Evolutionary conservation across 495 filamentous ascomycete species (phyloP), one percentile per base, ranked within the genome.

Genomic region (Daldinia bambusicola): DNA sequence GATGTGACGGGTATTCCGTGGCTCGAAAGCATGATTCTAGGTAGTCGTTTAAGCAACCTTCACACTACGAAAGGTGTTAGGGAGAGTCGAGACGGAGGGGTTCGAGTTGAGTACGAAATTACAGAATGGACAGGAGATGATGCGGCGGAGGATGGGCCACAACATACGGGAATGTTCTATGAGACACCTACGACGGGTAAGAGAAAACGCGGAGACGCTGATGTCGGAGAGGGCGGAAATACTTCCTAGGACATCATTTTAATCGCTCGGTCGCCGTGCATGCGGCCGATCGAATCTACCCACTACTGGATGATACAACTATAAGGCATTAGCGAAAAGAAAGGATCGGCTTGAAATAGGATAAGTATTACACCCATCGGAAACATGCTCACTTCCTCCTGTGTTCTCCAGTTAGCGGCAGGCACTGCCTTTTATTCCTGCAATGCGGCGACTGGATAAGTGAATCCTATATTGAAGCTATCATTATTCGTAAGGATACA

Each of bases 11-110:
- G 87, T 7, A 81, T 92, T 50, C 91, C 92, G 2, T 97, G 93
- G 93, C 93, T 96, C 72, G 92, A 96, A 69, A 85, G 84, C 64
- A 87, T 97, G 86, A 84, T 94, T 0, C 85, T 91, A 66, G 90
- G 92, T 34, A 93, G 91, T 72, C 81, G 80, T 45, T 78, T 96
- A 37, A 92, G 92, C 10, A 85, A 80, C 18, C 77, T 94, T 74
- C 89, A 88, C 77, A 80, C 86, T 64, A 80, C 83, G 69, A 86
- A 84, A 74, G 88, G 90, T 26, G 84, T 85, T 1, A 78, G 83
- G 51, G 80, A 81, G 22, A 88, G 84, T 60, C 81, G 77, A 56
- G 87, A 91, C 75, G 88, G 89, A 9, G 82, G 79, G 13, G 85
- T 85, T 13, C 86, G 80, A 31, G 84, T 95, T 40, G 91, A 95